Percentiles rank a stretch among this genome's conserved stretches.
These are phyloP conservation scores for Leccinum holopus DNA, from an alignment of 1,284 basidiomycete genomes.

Conservation along the genomic window DNA sequence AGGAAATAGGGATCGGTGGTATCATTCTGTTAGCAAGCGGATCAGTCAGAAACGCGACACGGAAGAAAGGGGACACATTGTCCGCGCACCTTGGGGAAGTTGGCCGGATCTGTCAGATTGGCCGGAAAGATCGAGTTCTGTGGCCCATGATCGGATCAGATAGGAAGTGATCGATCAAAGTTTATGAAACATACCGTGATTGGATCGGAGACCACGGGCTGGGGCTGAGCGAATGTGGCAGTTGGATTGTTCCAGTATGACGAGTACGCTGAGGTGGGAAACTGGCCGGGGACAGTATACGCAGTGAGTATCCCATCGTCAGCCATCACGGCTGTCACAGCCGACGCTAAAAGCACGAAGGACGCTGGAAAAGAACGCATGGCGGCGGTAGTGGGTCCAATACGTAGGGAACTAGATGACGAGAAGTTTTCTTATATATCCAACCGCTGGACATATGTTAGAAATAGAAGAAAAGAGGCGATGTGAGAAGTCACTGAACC, in stretches of 20 bases:
- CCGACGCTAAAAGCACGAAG: conserved; percentile 15
- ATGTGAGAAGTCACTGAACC: conserved; percentile 4
- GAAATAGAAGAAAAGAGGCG: not conserved
- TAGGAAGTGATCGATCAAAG: not conserved
- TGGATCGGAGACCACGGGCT: conserved; percentile 68
- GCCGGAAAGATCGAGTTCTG: conserved; percentile 56
- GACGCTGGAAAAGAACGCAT: conserved; percentile 18
- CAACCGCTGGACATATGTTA: conserved; percentile 1
- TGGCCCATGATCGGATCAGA: conserved; percentile 2
- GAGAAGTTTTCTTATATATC: conserved; percentile 13
- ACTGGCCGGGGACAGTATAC: conserved; percentile 58
- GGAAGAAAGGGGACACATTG: not conserved
- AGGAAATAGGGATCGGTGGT: conserved; percentile 63
- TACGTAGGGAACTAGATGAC: not conserved
- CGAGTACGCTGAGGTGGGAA: conserved; percentile 58
- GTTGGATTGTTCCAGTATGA: conserved; percentile 71
- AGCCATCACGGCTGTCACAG: conserved; percentile 4
- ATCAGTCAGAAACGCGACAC: conserved; percentile 7
- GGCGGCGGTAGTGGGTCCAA: not conserved
- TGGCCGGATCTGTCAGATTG: conserved; percentile 57
- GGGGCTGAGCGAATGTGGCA: conserved; percentile 60
- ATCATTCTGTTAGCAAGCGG: conserved; percentile 39
- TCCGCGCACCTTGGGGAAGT: conserved; percentile 45
- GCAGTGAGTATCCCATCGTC: conserved; percentile 31
- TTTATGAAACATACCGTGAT: conserved; percentile 46